These are phyloP conservation scores for Kwoniella newhampshirensis DNA, from an alignment of 768 basidiomycete genomes.

Conservation along the genomic window DNA sequence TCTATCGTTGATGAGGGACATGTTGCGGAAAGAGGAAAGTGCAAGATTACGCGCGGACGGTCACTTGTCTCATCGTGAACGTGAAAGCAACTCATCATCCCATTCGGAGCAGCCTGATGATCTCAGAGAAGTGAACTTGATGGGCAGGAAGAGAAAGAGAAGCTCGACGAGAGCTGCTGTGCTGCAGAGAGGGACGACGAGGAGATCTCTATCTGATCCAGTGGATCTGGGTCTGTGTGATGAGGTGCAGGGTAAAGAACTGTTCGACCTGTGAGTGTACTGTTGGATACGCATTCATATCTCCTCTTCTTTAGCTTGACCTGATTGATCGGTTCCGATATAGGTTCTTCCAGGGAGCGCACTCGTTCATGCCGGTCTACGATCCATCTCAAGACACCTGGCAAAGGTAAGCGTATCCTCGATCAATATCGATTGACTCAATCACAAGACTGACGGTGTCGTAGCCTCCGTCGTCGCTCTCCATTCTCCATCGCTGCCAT, in stretches of 20 bases:
- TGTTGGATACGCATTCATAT: too few relatives aligned
- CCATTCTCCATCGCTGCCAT: conserved; percentile 20
- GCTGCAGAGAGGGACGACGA: conserved; percentile 1
- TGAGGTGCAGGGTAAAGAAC: conserved; percentile 23
- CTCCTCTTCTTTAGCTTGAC: too few relatives aligned
- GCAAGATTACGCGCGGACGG: conserved; percentile 6
- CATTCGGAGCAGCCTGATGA: conserved; percentile 1
- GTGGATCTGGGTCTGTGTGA: conserved; percentile 30
- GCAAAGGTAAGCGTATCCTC: conserved; percentile 27
- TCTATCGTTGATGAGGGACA: conserved; percentile 8
- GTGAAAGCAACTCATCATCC: not conserved
- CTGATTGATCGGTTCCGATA: too few relatives aligned
- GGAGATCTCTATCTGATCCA: conserved; percentile 17
- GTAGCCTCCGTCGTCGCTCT: conserved; percentile 21
- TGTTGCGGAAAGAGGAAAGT: conserved; percentile 5
- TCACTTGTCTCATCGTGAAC: not conserved
- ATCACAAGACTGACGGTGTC: not conserved
- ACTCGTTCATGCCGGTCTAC: conserved; percentile 38
- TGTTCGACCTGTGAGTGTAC: conserved; percentile 37
- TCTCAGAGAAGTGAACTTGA: not conserved
- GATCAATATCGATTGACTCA: not conserved
- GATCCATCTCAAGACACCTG: conserved; percentile 41
- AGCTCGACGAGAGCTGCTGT: too few relatives aligned
- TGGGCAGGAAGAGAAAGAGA: conserved; percentile 2
- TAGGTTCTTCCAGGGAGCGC: conserved; percentile 40